Evolutionary conservation across 2,329 filamentous ascomycete genomes (phyloP).

Genomic region (Pseudogymnoascus sp.): DNA sequence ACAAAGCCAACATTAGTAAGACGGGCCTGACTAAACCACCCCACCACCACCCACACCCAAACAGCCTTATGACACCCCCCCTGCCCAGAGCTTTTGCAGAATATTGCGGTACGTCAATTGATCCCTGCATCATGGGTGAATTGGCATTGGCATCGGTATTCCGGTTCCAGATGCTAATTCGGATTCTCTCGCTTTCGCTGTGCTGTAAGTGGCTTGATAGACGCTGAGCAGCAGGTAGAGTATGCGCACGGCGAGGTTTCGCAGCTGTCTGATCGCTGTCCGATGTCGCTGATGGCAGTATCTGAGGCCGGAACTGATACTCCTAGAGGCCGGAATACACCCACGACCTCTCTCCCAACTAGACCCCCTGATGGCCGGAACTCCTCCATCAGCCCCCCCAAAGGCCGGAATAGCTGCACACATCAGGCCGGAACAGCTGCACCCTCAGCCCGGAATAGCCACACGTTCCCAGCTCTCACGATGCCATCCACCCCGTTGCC

Average conservation of each 20-base stretch:
- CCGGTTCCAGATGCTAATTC: not conserved
- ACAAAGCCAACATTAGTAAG: constrained; percentile 4
- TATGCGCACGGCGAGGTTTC: not conserved
- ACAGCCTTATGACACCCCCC: constrained; percentile 7
- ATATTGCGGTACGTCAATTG: not conserved
- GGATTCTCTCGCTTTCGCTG: not conserved
- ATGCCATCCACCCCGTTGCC: not conserved
- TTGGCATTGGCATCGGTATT: not conserved
- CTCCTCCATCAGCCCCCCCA: not conserved
- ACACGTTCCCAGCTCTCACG: not conserved
- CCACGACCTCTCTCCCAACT: not conserved
- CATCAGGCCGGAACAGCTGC: not conserved
- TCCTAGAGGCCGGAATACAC: not conserved
- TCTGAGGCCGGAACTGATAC: not conserved
- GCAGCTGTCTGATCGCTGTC: not conserved
- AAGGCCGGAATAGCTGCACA: not conserved
- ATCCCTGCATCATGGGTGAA: not conserved
- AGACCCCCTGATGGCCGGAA: not conserved
- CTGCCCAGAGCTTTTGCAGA: constrained; percentile 6
- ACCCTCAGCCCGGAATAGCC: not conserved
- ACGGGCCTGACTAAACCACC: not conserved
- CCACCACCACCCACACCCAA: not conserved
- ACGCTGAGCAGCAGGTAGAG: not conserved
- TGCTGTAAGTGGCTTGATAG: not conserved
- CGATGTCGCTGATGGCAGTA: not conserved